Percentiles rank a stretch among this genome's conserved stretches.
Conservation (phyloP, 2,329 filamentous ascomycete species). For the Sodiomyces alkalinus region DNA sequence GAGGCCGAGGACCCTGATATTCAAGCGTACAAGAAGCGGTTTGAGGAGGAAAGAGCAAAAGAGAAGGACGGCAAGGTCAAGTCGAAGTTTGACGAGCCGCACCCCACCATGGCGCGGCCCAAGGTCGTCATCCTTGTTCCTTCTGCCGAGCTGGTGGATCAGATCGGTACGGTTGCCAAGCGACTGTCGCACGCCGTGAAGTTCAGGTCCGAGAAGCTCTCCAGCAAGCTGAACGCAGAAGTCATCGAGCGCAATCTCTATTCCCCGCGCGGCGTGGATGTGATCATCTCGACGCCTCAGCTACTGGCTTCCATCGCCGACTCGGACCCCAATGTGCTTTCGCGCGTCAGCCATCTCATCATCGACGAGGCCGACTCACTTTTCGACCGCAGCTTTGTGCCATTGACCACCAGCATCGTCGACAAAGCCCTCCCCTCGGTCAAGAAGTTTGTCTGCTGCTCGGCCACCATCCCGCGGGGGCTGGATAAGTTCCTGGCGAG, state of each 20-base stretch:
- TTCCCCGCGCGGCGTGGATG: constrained; percentile 64
- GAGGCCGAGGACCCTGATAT: constrained; percentile 46
- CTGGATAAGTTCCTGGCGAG: constrained; percentile 73
- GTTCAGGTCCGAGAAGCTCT: constrained; percentile 72
- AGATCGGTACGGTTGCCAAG: constrained; percentile 73
- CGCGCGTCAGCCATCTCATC: constrained; percentile 77
- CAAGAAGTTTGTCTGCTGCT: constrained; percentile 80
- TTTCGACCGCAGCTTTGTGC: constrained; percentile 81
- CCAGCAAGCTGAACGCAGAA: constrained; percentile 57
- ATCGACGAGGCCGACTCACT: constrained; percentile 95
- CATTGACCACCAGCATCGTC: constrained; percentile 68
- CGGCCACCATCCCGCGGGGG: constrained; percentile 83
- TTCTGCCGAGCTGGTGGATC: constrained; percentile 78
- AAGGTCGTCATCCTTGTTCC: constrained; percentile 78
- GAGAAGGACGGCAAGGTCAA: constrained; percentile 38
- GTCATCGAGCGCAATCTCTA: constrained; percentile 80
- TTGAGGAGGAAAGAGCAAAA: constrained; percentile 39
- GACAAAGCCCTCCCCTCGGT: constrained; percentile 69
- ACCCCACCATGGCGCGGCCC: constrained; percentile 64
- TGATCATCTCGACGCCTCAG: constrained; percentile 79
- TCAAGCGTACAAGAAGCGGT: constrained; percentile 39
- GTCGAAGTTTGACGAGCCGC: constrained; percentile 46
- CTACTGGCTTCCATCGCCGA: constrained; percentile 78
- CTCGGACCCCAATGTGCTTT: constrained; percentile 79
- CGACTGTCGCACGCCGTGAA: constrained; percentile 72